Evolutionary conservation across 371 early-diverging fungal species (phyloP).

Genomic region (Mortierella sp.): DNA sequence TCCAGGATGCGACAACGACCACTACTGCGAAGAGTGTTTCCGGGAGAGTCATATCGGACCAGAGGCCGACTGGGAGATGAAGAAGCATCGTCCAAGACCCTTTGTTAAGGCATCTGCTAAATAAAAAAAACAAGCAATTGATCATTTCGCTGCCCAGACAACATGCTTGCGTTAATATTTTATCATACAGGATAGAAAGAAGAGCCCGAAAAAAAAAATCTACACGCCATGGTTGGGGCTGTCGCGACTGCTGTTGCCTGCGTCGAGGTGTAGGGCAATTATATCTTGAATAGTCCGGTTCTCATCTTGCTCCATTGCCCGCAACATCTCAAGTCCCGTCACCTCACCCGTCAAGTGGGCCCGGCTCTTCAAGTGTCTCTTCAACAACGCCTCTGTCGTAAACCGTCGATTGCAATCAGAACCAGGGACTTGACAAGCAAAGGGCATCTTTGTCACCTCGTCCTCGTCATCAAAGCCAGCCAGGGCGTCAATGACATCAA

Average conservation of each 20-base stretch:
- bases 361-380: slow-evolving; percentile 56
- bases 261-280: slow-evolving; percentile 27
- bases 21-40: slow-evolving; percentile 69
- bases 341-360: slow-evolving; percentile 28
- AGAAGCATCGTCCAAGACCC: slow-evolving; percentile 53
- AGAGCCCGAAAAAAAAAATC: background rate
- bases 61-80: slow-evolving; percentile 58
- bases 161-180: background rate
- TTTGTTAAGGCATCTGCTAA: slow-evolving; percentile 30
- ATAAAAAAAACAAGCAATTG: background rate
- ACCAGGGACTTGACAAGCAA: slow-evolving; percentile 31
- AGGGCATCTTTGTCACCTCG: slow-evolving; percentile 10
- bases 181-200: background rate
- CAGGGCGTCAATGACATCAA: slow-evolving; percentile 17
- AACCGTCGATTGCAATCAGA: slow-evolving; percentile 39
- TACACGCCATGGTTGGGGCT: background rate
- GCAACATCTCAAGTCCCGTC: slow-evolving; percentile 16
- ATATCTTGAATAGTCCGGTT: slow-evolving; percentile 30
- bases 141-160: too few species aligned
- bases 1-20: slow-evolving; percentile 69
- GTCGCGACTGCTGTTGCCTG: background rate
- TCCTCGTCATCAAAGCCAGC: slow-evolving; percentile 37
- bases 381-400: slow-evolving; percentile 27
- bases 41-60: slow-evolving; percentile 63
- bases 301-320: slow-evolving; percentile 27